Percentiles rank a stretch among this genome's conserved stretches.
These are phyloP conservation scores for Backusella circina DNA, from an alignment of 192 early-diverging fungal species.

Conservation along the genomic window DNA sequence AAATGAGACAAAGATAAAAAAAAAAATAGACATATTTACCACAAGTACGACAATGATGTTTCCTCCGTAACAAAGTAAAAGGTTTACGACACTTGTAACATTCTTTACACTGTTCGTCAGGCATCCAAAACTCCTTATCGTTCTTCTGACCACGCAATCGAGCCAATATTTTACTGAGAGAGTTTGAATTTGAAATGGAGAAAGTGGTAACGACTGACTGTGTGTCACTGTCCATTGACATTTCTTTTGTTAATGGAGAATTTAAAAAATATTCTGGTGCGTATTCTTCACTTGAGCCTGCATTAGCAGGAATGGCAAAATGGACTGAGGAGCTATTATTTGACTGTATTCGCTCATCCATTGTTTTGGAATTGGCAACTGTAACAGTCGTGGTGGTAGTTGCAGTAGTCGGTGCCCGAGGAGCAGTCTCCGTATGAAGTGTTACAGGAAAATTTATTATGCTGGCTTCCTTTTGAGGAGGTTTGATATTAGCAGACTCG, in stretches of 20 bases:
- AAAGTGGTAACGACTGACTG: constrained; percentile 41
- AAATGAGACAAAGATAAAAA: neutral
- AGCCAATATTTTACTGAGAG: constrained; percentile 44
- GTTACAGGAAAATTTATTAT: neutral
- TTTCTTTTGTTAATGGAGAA: constrained; percentile 21
- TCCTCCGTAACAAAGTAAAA: constrained; percentile 67
- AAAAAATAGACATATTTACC: constrained; percentile 42
- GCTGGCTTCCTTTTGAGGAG: neutral
- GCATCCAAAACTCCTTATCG: constrained; percentile 77
- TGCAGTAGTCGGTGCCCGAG: constrained; percentile 5
- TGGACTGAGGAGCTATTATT: neutral
- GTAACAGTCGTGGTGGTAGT: constrained; percentile 1
- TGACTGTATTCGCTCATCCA: neutral
- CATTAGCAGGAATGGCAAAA: neutral
- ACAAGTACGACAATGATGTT: constrained; percentile 82
- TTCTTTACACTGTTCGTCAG: constrained; percentile 76
- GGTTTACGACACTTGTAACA: constrained; percentile 78
- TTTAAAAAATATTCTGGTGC: neutral
- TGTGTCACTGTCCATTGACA: constrained; percentile 42
- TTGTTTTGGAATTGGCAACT: neutral
- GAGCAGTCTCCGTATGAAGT: neutral
- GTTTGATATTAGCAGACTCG: neutral
- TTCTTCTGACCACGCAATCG: constrained; percentile 51
- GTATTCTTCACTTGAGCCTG: neutral
- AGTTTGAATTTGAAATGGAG: constrained; percentile 43